Evolutionary conservation across 768 basidiomycete genomes (phyloP).

Genomic region (Suillus paluster): DNA sequence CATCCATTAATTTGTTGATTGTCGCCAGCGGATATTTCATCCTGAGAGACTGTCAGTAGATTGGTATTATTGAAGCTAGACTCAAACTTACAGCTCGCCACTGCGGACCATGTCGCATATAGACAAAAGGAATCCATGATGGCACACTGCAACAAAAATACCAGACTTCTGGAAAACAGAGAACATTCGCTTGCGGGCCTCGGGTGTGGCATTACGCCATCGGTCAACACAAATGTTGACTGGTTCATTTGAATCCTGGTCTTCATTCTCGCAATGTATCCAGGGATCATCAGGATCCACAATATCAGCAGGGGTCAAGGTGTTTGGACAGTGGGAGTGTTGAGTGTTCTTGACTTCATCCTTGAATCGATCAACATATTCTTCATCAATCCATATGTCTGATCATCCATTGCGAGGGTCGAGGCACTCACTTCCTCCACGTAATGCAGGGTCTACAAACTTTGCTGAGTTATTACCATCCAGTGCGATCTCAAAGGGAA

Average conservation of each 20-base stretch:
- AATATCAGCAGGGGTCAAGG: too few species aligned
- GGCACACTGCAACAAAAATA: constrained; percentile 9
- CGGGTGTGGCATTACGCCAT: constrained; percentile 14
- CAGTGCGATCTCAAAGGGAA: too few species aligned
- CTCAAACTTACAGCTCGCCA: constrained; percentile 15
- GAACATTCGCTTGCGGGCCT: constrained; percentile 5
- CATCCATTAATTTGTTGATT: background rate
- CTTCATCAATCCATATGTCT: background rate
- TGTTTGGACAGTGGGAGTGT: too few species aligned
- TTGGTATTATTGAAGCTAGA: background rate
- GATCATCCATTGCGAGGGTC: too few species aligned
- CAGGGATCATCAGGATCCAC: too few species aligned
- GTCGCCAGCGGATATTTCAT: constrained; percentile 15
- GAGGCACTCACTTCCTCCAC: too few species aligned
- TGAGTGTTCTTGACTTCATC: background rate
- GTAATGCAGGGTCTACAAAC: too few species aligned
- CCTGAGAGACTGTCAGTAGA: background rate
- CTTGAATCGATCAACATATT: background rate
- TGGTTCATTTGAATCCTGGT: too few species aligned
- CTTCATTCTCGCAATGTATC: too few species aligned
- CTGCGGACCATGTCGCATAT: constrained; percentile 22
- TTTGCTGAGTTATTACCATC: too few species aligned
- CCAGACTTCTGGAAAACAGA: background rate
- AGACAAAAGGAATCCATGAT: constrained; percentile 7
- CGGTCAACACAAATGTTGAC: constrained; percentile 2